Evolutionary conservation across 2,329 filamentous ascomycete genomes (phyloP), one percentile per base, ranked within the genome.

Genomic region (Mollisia scopiformis): DNA sequence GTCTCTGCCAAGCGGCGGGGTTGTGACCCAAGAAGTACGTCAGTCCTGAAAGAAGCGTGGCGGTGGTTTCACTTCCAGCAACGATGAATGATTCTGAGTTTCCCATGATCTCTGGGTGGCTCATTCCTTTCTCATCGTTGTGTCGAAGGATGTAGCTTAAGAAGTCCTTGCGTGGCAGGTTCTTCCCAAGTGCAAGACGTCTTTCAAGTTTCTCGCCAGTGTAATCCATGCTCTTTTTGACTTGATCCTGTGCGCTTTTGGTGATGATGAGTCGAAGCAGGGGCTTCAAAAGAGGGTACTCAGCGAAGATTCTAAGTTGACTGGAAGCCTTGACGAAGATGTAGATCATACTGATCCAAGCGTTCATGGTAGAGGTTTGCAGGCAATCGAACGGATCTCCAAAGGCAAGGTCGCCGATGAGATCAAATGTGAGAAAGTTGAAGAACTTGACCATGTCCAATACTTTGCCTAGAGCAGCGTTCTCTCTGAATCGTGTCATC

Each of bases 371-470:
- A 51, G 28, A 30, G 3, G 46, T 52, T 52, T 75, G 58, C 39
- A 75, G 64, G 46, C 69, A 70, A n/a, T 71, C 50, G 58, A 75
- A 74, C 1, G 67, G 62, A 30, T 74, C 69, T 0, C 75, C 73
- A 58, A 72, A 75, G 2, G 67, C 67, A 1, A 77, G 65, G 33
- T 77, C 73, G 4, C 71, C 70, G 31, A 75, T 72, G 21, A 77
- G 69, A 50, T 77, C 74, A 59, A 80, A 78, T 0, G 76, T 76
- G 0, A 68, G 69, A 31, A 62, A 76, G 70, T 67, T 76, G n/a
- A 50, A 47, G 39, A 51, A 62, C 25, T 49, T 30, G 27, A 49
- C 46, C 16, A 49, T 28, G 14, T 49, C 19, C n/a, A 30, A 16
- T 16, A 25, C 23, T 28, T 30, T 23, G 30, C 46, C 46, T 25